Evolutionary conservation across 305 asterid genomes (phyloP).

Genomic region (Fraxinus albicans): DNA sequence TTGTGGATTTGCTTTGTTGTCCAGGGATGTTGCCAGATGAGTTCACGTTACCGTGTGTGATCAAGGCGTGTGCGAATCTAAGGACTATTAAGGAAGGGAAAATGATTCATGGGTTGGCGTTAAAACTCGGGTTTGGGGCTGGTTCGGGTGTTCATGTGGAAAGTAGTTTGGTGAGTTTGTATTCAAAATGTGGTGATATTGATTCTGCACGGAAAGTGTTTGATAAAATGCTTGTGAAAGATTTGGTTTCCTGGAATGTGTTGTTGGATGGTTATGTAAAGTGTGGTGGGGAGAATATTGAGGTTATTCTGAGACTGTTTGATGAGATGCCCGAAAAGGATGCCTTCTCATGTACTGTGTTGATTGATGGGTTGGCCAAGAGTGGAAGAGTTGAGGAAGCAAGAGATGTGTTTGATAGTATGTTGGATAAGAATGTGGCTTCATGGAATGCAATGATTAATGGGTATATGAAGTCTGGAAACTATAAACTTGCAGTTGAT

Average conservation of each 20-base stretch:
- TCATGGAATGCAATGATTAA: background rate
- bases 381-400: constrained; percentile 21
- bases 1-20: background rate
- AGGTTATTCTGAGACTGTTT: background rate
- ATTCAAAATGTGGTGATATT: constrained; percentile 24
- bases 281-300: constrained; percentile 7
- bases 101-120: constrained; percentile 25
- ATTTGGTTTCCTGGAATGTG: constrained; percentile 30
- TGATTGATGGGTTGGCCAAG: constrained; percentile 19
- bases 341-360: constrained; percentile 15
- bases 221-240: constrained; percentile 33
- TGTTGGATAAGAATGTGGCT: background rate
- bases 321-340: constrained; percentile 22
- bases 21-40: constrained; percentile 11
- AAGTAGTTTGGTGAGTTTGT: constrained; percentile 32
- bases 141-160: constrained; percentile 25
- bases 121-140: constrained; percentile 19
- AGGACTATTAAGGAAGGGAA: constrained; percentile 3
- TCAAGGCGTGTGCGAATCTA: constrained; percentile 34
- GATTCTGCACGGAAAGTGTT: constrained; percentile 23
- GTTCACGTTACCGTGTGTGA: constrained; percentile 31
- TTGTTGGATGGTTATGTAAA: constrained; percentile 23
- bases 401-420: constrained; percentile 11
- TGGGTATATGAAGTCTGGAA: background rate
- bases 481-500: background rate